Evolutionary conservation across 2,329 filamentous ascomycete species (phyloP), one percentile per base, ranked within the genome.

Genomic region (Orbilia quercus): DNA sequence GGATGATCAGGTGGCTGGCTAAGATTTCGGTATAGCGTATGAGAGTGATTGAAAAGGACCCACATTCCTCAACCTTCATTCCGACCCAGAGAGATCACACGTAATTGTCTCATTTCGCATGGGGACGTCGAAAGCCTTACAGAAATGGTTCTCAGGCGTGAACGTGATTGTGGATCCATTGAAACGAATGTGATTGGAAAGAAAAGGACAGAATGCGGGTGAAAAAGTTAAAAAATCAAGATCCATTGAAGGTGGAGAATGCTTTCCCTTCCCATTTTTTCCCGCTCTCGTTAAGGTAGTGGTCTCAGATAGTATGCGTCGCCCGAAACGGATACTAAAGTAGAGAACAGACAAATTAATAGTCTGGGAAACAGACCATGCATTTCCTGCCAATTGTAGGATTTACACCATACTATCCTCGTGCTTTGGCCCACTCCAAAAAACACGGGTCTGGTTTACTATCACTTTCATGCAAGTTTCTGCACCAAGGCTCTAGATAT

Each of bases 31-130:
- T 3, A 28, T 34, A 28, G 31, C 45, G 53, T 66, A 22, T 38
- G 28, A 31, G 28, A 31, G 9, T 31, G 28, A 9, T 31, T 31
- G 28, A 36, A 18, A 22, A 9, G 28, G 62, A 58, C 62, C 51
- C 62, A 66, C 62, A 66, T 58, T 51, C 36, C 9, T 40, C 45
- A 48, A 36, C 48, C 48, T 47, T 47, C 44, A 54, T 54, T 50
- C 50, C 23, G 31, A 38, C 34, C 50, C 16, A 53, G 20, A 28
- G 53, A 12, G 25, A 28, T 44, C 36, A 34, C 51, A 50, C 51
- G 58, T 50, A 71, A 71, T 71, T 64, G 53, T 71, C 58, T 71
- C 66, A 59, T 71, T 62, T 64, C 22, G 66, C 58, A 64, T 64
- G 51, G 48, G 51, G 20, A 23, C 44, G 45, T 40, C 18, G 20